Evolutionary conservation across 1,284 basidiomycete genomes (phyloP).

Genomic region (Puccinia brachypodii): DNA sequence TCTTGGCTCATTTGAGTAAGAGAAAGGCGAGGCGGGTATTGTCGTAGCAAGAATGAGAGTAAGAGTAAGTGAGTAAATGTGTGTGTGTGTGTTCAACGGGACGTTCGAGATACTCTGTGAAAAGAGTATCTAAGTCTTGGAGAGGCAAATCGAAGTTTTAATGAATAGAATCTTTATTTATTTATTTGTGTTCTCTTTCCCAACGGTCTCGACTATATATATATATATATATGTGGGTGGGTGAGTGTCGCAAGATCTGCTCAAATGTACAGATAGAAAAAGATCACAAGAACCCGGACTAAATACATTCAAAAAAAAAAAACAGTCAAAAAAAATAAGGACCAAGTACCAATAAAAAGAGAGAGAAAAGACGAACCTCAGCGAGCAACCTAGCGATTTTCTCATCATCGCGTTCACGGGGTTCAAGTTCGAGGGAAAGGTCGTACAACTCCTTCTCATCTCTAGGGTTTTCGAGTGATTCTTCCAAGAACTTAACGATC

Average conservation of each 20-base stretch:
- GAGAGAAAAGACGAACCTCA: conserved; percentile 48
- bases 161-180: not conserved
- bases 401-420: conserved; percentile 87
- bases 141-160: not conserved
- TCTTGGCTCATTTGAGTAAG: no score
- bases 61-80: no score
- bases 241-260: no score
- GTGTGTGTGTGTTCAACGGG: no score
- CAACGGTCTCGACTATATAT: no score
- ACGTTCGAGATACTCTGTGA: no score
- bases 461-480: conserved; percentile 66
- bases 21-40: no score
- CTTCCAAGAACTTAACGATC: conserved; percentile 75
- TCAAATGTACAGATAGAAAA: no score
- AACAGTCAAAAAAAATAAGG: not conserved
- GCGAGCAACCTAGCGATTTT: conserved; percentile 68
- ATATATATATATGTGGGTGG: no score
- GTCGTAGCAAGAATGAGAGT: no score
- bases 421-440: conserved; percentile 79
- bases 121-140: not conserved
- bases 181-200: not conserved
- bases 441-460: conserved; percentile 65
- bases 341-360: not conserved
- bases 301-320: not conserved
- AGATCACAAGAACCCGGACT: not conserved